Evolutionary conservation across 1,139 yeast genomes (phyloP).

Genomic region (Debaryomyces sp.): DNA sequence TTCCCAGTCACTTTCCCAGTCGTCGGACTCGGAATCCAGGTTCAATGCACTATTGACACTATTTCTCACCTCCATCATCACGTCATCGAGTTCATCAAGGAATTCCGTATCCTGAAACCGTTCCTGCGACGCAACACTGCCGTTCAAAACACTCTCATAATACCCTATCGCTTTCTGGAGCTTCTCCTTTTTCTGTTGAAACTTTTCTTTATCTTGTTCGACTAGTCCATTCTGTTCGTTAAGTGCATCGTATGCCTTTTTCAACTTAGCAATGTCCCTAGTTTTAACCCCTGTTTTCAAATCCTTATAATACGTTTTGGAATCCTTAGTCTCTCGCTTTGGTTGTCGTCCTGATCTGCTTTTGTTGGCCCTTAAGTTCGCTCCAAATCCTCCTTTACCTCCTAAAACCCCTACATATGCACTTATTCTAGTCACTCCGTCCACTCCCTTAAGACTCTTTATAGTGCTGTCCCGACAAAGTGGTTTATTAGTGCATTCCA

Average conservation of each 20-base stretch:
- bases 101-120: conserved; percentile 34
- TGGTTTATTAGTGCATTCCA: conserved; percentile 1
- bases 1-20: conserved; percentile 10
- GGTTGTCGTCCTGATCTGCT: conserved; percentile 1
- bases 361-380: conserved; percentile 35
- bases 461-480: neutral
- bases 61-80: conserved; percentile 23
- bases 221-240: conserved; percentile 14
- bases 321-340: conserved; percentile 36
- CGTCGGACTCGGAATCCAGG: conserved; percentile 6
- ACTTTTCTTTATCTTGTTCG: conserved; percentile 31
- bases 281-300: conserved; percentile 24
- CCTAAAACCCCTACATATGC: conserved; percentile 22
- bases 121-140: conserved; percentile 7
- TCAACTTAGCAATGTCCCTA: conserved; percentile 18
- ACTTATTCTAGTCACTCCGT: neutral
- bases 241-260: conserved; percentile 14
- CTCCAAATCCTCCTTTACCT: conserved; percentile 57
- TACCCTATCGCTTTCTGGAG: conserved; percentile 9
- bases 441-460: neutral
- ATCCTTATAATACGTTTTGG: conserved; percentile 27
- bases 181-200: conserved; percentile 18
- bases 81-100: conserved; percentile 34
- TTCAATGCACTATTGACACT: conserved; percentile 9
- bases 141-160: conserved; percentile 9